Evolutionary conservation across 495 filamentous ascomycete species (phyloP), one percentile per base, ranked within the genome.

Genomic region (Hypoxylon trugodes): DNA sequence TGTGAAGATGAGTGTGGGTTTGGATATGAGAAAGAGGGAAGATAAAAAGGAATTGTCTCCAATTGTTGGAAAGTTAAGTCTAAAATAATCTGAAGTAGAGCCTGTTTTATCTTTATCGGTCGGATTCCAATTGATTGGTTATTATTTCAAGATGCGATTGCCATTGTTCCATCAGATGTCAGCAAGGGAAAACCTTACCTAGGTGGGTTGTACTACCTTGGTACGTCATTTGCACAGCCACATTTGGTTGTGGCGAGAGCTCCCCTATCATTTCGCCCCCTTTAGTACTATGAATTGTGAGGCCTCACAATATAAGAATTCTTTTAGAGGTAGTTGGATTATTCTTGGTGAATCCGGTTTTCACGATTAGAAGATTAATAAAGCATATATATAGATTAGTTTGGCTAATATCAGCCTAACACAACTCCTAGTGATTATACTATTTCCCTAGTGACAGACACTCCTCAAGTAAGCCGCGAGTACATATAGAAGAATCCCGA

Each of bases 41-140:
- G 22, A 54, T 12, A 26, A 42, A 51, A 56, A 19, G 3, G 1
- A 3, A 48, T 6, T 18, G 2, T 25, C 13, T 48, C 49, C 19
- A 35, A 58, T 49, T 53, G 2, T 4, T 49, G n/a, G 48, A 30
- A 33, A 36, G 5, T 10, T 30, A 30, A 30, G 28, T n/a, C n/a
- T n/a, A n/a, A n/a, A n/a, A n/a, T n/a, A n/a, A n/a, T n/a, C n/a
- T n/a, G n/a, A n/a, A n/a, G n/a, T 24, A 2, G 25, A 58, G 43
- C 62, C 46, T 66, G 59, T 65, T 61, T 69, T 66, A 62, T 54
- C 57, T 66, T 65, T 56, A 46, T 61, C 22, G 18, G 33, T 53
- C 7, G 16, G 54, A 43, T 25, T 37, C 9, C 26, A 13, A 65
- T 59, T 46, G 65, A 67, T 70, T 66, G 59, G 59, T 35, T 32